phyloP scores from a whole-genome alignment of 352 stramenopile species.

The Phytophthora capsici region DNA sequence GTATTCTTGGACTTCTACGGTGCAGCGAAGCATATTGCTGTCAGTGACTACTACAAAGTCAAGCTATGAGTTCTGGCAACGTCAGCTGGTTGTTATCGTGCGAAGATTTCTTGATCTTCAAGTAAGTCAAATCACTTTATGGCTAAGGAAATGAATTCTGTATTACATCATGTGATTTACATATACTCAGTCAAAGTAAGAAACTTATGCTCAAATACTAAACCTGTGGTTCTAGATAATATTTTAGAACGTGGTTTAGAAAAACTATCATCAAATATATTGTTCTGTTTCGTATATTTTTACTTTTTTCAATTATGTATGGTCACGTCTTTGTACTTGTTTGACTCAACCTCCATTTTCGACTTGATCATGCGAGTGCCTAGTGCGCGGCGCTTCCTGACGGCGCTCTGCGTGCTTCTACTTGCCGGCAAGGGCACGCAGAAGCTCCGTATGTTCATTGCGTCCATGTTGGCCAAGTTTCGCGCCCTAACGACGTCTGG shows the following conservation, averaged over 20 bases:
- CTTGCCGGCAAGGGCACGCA: conserved; percentile 30
- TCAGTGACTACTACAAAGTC: conserved; percentile 67
- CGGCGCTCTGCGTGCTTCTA: conserved; percentile 42
- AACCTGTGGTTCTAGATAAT: too few relatives aligned
- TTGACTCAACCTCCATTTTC: conserved; percentile 15
- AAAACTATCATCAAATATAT: too few relatives aligned
- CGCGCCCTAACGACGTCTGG: conserved; percentile 20
- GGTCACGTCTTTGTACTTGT: too few relatives aligned
- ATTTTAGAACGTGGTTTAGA: too few relatives aligned
- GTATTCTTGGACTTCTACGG: conserved; percentile 80
- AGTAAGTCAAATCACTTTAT: neutral
- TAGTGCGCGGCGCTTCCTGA: conserved; percentile 42
- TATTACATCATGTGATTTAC: too few relatives aligned
- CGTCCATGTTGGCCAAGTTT: conserved; percentile 41
- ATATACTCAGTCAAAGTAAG: too few relatives aligned
- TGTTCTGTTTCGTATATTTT: too few relatives aligned
- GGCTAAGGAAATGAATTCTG: neutral
- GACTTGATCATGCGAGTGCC: conserved; percentile 36
- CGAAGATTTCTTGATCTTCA: too few relatives aligned
- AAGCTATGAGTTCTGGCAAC: conserved; percentile 31
- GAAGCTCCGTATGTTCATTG: conserved; percentile 39
- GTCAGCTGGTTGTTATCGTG: neutral
- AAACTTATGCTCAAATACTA: too few relatives aligned
- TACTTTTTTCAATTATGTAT: too few relatives aligned
- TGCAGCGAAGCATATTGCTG: conserved; percentile 57